phyloP scores from a whole-genome alignment of 768 basidiomycete genomes.

The Suillus weaverae region DNA sequence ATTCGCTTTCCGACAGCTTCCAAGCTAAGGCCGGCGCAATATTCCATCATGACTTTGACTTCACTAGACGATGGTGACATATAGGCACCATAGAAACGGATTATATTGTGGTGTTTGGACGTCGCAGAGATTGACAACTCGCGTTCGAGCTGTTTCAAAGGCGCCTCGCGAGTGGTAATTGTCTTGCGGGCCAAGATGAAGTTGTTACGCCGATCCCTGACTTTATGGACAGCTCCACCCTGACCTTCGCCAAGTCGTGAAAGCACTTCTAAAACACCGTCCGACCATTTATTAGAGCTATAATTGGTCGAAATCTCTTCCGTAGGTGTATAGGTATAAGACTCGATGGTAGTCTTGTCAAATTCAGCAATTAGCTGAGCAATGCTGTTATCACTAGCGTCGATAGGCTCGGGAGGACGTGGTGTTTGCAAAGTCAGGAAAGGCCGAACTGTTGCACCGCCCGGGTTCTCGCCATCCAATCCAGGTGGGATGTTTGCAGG shows the following conservation, averaged over 20 bases:
- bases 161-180: slow-evolving; percentile 87
- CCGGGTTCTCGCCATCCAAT: slow-evolving; percentile 37
- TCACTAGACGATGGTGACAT: slow-evolving; percentile 85
- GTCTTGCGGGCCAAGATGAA: slow-evolving; percentile 92
- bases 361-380: slow-evolving; percentile 36
- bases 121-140: slow-evolving; percentile 89
- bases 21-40: slow-evolving; percentile 82
- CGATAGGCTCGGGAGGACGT: slow-evolving; percentile 26
- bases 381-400: slow-evolving; percentile 34
- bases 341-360: slow-evolving; percentile 30
- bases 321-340: slow-evolving; percentile 35
- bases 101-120: slow-evolving; percentile 84
- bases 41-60: slow-evolving; percentile 95
- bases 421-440: slow-evolving; percentile 34
- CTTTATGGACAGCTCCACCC: slow-evolving; percentile 95
- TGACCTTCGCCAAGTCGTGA: slow-evolving; percentile 89
- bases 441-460: slow-evolving; percentile 45
- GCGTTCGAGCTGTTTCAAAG: slow-evolving; percentile 87
- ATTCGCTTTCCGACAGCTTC: slow-evolving; percentile 87
- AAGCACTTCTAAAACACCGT: slow-evolving; percentile 74
- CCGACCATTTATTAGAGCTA: slow-evolving; percentile 50
- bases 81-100: slow-evolving; percentile 90
- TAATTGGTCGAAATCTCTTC: slow-evolving; percentile 32
- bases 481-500: slow-evolving; percentile 35
- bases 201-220: slow-evolving; percentile 77